A percentile compares a stretch with the other conserved stretches of the same genome.
These are phyloP conservation scores for Vicia faba DNA, from an alignment of 306 rosid genomes.

Conservation along the genomic window DNA sequence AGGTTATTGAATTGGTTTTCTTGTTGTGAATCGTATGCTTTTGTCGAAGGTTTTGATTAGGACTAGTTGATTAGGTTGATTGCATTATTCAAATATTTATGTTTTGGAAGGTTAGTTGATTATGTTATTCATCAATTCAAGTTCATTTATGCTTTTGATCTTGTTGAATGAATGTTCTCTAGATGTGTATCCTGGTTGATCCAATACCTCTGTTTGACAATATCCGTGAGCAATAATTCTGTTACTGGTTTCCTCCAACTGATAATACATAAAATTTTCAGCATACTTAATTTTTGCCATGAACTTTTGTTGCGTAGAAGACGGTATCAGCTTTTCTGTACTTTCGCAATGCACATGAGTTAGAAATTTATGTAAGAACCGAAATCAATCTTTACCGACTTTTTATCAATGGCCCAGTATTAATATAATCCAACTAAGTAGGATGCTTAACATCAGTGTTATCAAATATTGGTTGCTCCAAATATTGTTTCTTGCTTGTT, in stretches of 20 bases:
- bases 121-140: conserved; percentile 23
- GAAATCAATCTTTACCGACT: neutral
- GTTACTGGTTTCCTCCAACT: conserved; percentile 21
- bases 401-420: too few relatives aligned
- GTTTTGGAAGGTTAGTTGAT: conserved; percentile 31
- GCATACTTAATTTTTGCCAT: conserved; percentile 8
- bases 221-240: conserved; percentile 9
- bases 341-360: neutral
- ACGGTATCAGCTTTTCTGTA: neutral
- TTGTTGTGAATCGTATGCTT: neutral
- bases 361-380: neutral
- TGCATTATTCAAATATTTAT: conserved; percentile 25
- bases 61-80: conserved; percentile 29
- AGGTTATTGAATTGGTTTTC: conserved; percentile 20
- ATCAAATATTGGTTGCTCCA: neutral
- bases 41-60: conserved; percentile 32
- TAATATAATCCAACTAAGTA: too few relatives aligned
- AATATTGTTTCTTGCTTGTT: neutral
- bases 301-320: conserved; percentile 10
- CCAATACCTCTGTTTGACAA: neutral
- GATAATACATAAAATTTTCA: neutral
- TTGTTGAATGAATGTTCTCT: conserved; percentile 2
- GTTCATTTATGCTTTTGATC: conserved; percentile 12
- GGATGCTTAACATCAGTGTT: conserved; percentile 7
- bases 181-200: conserved; percentile 21